Conservation (phyloP, 495 filamentous ascomycete species). For the Penicillium malachiteum region DNA sequence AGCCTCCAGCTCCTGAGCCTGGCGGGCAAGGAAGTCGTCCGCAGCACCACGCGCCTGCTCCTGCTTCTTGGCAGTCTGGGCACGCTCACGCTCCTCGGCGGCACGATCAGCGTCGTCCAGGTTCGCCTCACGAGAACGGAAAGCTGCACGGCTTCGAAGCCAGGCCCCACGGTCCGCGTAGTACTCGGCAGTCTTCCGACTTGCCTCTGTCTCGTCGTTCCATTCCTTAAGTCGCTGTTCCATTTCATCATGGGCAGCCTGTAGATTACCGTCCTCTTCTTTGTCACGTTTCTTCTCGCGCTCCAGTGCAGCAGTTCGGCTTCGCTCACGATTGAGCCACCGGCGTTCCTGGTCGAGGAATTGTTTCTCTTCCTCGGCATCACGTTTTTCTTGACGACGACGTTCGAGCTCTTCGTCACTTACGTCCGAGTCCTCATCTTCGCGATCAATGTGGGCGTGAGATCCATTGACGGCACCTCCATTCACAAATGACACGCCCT, state of each 20-base stretch:
- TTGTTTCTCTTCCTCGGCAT: constrained; percentile 72
- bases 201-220: constrained; percentile 82
- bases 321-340: constrained; percentile 86
- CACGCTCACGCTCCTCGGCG: constrained; percentile 71
- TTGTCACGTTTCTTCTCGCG: constrained; percentile 77
- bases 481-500: constrained; percentile 84
- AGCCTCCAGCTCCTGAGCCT: constrained; percentile 77
- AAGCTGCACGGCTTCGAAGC: constrained; percentile 75
- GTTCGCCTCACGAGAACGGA: constrained; percentile 68
- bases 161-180: constrained; percentile 82
- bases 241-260: constrained; percentile 66
- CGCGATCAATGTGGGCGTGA: constrained; percentile 54
- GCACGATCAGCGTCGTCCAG: constrained; percentile 80
- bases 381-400: constrained; percentile 66
- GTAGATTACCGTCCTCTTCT: constrained; percentile 58
- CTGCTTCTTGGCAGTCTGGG: constrained; percentile 64
- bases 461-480: constrained; percentile 68
- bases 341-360: constrained; percentile 84
- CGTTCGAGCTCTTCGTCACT: constrained; percentile 84
- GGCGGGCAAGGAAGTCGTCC: constrained; percentile 87
- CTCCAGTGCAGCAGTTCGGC: constrained; percentile 76
- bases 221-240: constrained; percentile 75
- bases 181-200: constrained; percentile 73
- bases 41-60: constrained; percentile 84
- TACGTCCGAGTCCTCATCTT: constrained; percentile 87